Percentiles rank a stretch among this genome's conserved stretches.
Evolutionary conservation across 345 rosid genomes (phyloP).

Genomic region (Limnanthes douglasii): DNA sequence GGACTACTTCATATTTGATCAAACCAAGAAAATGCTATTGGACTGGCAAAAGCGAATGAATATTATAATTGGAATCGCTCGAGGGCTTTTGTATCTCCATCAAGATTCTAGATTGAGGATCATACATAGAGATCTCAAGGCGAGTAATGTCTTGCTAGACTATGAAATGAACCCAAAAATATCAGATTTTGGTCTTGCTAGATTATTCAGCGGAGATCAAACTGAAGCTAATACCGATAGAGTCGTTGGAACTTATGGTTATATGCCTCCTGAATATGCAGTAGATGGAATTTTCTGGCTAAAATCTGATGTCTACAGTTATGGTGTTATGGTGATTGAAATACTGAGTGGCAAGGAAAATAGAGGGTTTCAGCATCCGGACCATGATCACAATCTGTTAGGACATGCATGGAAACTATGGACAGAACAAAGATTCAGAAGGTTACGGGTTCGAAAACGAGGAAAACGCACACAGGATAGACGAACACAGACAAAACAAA

Average conservation of each 20-base stretch:
- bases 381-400: too few species aligned
- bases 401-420: too few species aligned
- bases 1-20: background rate
- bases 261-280: constrained; percentile 13
- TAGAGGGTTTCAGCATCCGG: constrained; percentile 2
- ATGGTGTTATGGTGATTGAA: constrained; percentile 13
- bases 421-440: too few species aligned
- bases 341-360: constrained; percentile 8
- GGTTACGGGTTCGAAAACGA: too few species aligned
- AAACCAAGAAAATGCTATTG: background rate
- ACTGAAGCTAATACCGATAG: background rate
- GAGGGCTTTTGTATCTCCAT: background rate
- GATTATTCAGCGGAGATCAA: background rate
- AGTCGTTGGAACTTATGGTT: constrained; percentile 2
- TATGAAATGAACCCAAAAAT: background rate
- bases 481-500: too few species aligned
- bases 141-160: too few species aligned
- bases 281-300: constrained; percentile 6
- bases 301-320: constrained; percentile 13
- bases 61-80: background rate
- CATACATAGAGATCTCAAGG: too few species aligned
- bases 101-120: too few species aligned
- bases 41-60: background rate
- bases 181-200: background rate
- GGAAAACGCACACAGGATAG: too few species aligned